A percentile compares a stretch with the other conserved stretches of the same genome.
These are phyloP conservation scores for Neonectria coccinea DNA, from an alignment of 2,329 filamentous ascomycete species.

Conservation along the genomic window DNA sequence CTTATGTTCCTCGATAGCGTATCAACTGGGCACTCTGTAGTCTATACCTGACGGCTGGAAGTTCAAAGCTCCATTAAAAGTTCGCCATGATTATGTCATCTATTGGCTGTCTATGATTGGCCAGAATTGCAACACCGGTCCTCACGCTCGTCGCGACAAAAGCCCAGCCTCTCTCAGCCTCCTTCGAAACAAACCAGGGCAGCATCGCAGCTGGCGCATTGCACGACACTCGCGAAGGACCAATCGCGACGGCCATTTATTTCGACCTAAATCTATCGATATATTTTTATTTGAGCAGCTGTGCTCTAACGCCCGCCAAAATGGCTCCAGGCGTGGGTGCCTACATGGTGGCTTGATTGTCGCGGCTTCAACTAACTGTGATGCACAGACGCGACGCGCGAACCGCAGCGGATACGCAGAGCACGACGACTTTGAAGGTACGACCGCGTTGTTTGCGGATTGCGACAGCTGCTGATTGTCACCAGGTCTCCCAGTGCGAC, in stretches of 20 bases:
- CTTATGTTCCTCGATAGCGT: neutral
- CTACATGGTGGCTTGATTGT: conserved; percentile 22
- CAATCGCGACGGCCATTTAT: conserved; percentile 17
- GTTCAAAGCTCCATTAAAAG: neutral
- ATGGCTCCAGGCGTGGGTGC: conserved; percentile 57
- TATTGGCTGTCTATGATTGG: conserved; percentile 37
- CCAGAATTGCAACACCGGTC: conserved; percentile 22
- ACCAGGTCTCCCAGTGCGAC: conserved; percentile 85
- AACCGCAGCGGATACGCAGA: conserved; percentile 68
- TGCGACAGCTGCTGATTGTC: conserved; percentile 36
- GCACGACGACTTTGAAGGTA: conserved; percentile 72
- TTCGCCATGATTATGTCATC: conserved; percentile 42
- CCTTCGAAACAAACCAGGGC: conserved; percentile 31
- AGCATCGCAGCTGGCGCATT: conserved; percentile 26
- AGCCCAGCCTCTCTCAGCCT: conserved; percentile 38
- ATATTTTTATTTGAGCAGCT: conserved; percentile 7
- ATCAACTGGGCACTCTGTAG: neutral
- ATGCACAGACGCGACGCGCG: conserved; percentile 65
- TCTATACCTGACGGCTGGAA: neutral
- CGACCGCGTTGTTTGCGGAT: conserved; percentile 18
- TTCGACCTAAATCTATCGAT: conserved; percentile 1
- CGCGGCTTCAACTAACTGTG: conserved; percentile 37
- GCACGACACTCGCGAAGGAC: conserved; percentile 21
- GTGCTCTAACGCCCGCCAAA: conserved; percentile 27
- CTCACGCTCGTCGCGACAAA: conserved; percentile 39